phyloP scores from a whole-genome alignment of 208 protist species.

The Leishmania amazonensis region DNA sequence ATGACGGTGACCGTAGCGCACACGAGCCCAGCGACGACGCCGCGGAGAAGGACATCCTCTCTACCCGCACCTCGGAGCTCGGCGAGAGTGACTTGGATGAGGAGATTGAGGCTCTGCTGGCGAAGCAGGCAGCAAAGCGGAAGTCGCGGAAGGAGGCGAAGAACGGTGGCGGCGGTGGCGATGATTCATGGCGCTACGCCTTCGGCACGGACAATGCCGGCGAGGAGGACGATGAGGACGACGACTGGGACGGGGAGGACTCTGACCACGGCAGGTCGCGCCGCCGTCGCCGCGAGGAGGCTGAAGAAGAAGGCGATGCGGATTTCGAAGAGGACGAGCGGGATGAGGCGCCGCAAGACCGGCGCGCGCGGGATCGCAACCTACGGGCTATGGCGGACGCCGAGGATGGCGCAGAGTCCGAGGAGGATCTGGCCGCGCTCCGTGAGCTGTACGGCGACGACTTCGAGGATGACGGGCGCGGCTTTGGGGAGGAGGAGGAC shows the following conservation, averaged over 20 bases:
- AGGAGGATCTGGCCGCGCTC: slow-evolving; percentile 82
- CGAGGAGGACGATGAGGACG: slow-evolving; percentile 41
- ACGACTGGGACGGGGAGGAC: slow-evolving; percentile 43
- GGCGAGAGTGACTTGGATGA: slow-evolving; percentile 86
- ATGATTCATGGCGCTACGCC: slow-evolving; percentile 81
- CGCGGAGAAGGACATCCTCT: slow-evolving; percentile 23
- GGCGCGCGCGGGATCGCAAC: slow-evolving; percentile 40
- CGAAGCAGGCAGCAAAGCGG: slow-evolving; percentile 24
- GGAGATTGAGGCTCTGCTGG: slow-evolving; percentile 69
- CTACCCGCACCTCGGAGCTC: slow-evolving; percentile 44
- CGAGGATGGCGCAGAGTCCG: slow-evolving; percentile 41
- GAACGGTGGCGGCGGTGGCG: slow-evolving; percentile 19
- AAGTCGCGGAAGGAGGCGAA: slow-evolving; percentile 28
- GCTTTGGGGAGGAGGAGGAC: slow-evolving; percentile 40
- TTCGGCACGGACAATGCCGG: slow-evolving; percentile 68
- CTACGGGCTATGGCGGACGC: slow-evolving; percentile 41
- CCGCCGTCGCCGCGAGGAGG: slow-evolving; percentile 37
- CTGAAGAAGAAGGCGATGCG: slow-evolving; percentile 14
- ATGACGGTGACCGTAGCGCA: slow-evolving; percentile 5
- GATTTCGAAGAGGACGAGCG: slow-evolving; percentile 34
- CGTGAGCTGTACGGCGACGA: slow-evolving; percentile 90
- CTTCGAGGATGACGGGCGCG: slow-evolving; percentile 77
- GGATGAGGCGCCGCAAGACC: slow-evolving; percentile 8
- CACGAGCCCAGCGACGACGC: slow-evolving; percentile 11
- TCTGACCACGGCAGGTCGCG: slow-evolving; percentile 33